Conservation (phyloP, 2,329 filamentous ascomycete species). For the Colletotrichum liaoningense region DNA sequence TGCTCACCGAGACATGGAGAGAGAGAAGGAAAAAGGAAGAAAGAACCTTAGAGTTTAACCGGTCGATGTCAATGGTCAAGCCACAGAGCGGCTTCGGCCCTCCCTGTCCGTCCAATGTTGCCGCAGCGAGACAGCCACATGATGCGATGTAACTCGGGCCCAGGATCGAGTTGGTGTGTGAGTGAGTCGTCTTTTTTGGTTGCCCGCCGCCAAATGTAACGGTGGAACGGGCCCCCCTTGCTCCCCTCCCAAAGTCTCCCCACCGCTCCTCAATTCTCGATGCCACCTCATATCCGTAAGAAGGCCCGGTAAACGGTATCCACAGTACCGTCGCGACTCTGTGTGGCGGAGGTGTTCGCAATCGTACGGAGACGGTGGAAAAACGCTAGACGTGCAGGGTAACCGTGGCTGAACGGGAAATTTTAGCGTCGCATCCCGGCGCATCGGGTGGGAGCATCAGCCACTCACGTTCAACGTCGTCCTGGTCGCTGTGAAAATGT, state of each 20-base stretch:
- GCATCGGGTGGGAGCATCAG: constrained; percentile 16
- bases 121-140: constrained; percentile 25
- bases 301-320: not conserved
- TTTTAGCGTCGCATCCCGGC: constrained; percentile 22
- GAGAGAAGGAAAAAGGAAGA: not conserved
- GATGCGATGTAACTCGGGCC: constrained; percentile 26
- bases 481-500: not conserved
- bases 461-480: constrained; percentile 23
- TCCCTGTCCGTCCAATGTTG: constrained; percentile 23
- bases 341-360: not conserved
- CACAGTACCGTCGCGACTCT: constrained; percentile 23
- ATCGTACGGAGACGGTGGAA: not conserved
- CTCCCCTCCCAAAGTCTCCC: not conserved
- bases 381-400: not conserved
- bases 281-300: not conserved
- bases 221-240: constrained; percentile 33
- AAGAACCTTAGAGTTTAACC: not conserved
- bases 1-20: constrained; percentile 3
- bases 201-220: constrained; percentile 30
- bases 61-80: constrained; percentile 5
- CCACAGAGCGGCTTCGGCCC: constrained; percentile 21
- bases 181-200: not conserved
- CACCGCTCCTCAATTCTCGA: not conserved
- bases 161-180: constrained; percentile 3
- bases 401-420: constrained; percentile 18